A percentile compares a stretch with the other conserved stretches of the same genome.
phyloP scores from a whole-genome alignment of 106 monocot genomes.

The Apostasia ramifera region DNA sequence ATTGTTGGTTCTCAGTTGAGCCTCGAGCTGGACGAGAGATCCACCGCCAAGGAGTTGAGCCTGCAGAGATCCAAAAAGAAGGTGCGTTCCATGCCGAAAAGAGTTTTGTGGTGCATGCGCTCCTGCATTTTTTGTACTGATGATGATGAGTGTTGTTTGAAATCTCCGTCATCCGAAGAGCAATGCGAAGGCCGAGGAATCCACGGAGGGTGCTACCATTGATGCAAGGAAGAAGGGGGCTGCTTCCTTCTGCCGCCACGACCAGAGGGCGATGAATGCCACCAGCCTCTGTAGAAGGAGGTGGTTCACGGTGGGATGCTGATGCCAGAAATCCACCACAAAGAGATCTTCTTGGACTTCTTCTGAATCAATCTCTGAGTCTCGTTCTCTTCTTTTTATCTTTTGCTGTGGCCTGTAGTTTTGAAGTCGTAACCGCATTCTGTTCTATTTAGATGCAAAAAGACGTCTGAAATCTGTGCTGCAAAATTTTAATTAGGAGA shows the following conservation, averaged over 20 bases:
- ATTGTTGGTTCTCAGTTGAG: slow-evolving; percentile 8
- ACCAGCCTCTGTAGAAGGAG: slow-evolving; percentile 2
- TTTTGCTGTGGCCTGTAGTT: no score
- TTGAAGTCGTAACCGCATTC: no score
- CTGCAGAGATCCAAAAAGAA: slow-evolving; percentile 4
- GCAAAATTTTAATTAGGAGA: no score
- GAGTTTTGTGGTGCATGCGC: background rate
- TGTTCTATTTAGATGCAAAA: no score
- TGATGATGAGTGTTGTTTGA: no score
- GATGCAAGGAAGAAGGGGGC: slow-evolving; percentile 2
- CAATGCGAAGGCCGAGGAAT: slow-evolving; percentile 2
- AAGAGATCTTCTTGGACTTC: no score
- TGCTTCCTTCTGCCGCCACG: slow-evolving; percentile 5
- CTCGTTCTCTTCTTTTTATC: no score
- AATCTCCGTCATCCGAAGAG: background rate
- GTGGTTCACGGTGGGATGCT: slow-evolving; percentile 21
- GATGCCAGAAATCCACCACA: no score
- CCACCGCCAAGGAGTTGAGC: background rate
- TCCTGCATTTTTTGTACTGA: background rate
- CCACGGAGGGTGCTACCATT: background rate
- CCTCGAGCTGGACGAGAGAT: slow-evolving; percentile 13
- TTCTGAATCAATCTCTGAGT: no score
- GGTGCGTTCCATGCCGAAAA: background rate
- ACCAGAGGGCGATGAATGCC: slow-evolving; percentile 14
- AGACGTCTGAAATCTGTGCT: no score